Evolutionary conservation across 192 early-diverging fungal genomes (phyloP).

Genomic region (Coemansia asiatica): DNA sequence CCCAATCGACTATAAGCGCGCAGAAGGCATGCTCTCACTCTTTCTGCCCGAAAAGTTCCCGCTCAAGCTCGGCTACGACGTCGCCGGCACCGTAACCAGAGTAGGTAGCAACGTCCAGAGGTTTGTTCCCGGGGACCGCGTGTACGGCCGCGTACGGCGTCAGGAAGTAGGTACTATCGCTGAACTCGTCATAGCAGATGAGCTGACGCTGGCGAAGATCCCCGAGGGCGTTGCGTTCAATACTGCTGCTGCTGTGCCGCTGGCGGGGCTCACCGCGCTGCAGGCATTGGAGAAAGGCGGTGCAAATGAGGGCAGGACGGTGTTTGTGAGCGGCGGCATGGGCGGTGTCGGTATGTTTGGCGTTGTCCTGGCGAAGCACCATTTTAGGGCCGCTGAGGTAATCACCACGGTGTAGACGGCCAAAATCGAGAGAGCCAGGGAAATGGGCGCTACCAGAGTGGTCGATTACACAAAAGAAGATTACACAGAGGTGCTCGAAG

Average conservation of each 20-base stretch:
- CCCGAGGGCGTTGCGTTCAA: slow-evolving; percentile 37
- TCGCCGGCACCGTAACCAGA: slow-evolving; percentile 50
- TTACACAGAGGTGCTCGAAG: slow-evolving; percentile 20
- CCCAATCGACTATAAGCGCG: slow-evolving; percentile 59
- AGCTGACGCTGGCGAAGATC: slow-evolving; percentile 26
- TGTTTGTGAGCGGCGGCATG: slow-evolving; percentile 60
- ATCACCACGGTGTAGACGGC: slow-evolving; percentile 55
- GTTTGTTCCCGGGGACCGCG: slow-evolving; percentile 57
- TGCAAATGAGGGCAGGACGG: slow-evolving; percentile 19
- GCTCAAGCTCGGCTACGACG: slow-evolving; percentile 57
- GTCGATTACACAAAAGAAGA: slow-evolving; percentile 57
- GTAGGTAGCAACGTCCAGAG: slow-evolving; percentile 33
- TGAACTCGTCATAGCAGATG: slow-evolving; percentile 32
- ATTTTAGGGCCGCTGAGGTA: slow-evolving; percentile 45
- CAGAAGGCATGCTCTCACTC: slow-evolving; percentile 41
- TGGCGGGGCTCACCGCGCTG: slow-evolving; percentile 59
- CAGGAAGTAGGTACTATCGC: slow-evolving; percentile 36
- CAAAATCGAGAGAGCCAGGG: slow-evolving; percentile 45
- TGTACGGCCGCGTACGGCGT: slow-evolving; percentile 33
- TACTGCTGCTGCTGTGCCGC: slow-evolving; percentile 54
- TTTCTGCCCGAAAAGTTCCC: slow-evolving; percentile 42
- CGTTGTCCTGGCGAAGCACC: slow-evolving; percentile 45
- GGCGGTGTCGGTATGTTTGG: slow-evolving; percentile 61
- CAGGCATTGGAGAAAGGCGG: slow-evolving; percentile 37
- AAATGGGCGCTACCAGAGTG: slow-evolving; percentile 52